phyloP scores from a whole-genome alignment of 179 eudicot genomes.

The Gypsophila paniculata region DNA sequence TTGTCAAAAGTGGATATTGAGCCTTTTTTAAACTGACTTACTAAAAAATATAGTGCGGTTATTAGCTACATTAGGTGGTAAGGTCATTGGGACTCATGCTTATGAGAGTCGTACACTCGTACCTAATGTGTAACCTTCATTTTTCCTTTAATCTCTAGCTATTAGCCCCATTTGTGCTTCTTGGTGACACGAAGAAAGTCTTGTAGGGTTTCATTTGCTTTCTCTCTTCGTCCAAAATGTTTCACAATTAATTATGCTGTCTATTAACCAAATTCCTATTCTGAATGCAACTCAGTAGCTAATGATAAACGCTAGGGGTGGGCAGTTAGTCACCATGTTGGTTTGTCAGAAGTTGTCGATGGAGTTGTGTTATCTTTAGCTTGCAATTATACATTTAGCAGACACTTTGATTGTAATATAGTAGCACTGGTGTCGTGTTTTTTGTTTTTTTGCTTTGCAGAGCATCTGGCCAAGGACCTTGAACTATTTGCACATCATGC shows the following conservation, averaged over 20 bases:
- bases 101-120: too few relatives aligned
- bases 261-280: neutral
- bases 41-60: neutral
- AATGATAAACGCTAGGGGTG: neutral
- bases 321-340: too few relatives aligned
- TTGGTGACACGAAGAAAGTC: too few relatives aligned
- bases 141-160: neutral
- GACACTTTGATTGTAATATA: neutral
- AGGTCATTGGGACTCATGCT: neutral
- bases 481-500: constrained; percentile 91
- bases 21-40: neutral
- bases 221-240: neutral
- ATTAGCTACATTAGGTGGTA: neutral
- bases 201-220: neutral
- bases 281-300: neutral
- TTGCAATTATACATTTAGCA: neutral
- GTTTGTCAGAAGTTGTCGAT: neutral
- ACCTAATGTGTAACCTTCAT: neutral
- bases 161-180: neutral
- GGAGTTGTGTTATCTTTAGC: neutral
- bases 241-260: neutral
- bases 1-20: neutral
- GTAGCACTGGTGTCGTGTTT: neutral
- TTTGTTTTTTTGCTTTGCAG: constrained; percentile 34
- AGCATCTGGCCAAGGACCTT: constrained; percentile 86